Conservation (phyloP, 2,329 filamentous ascomycete species). For the Rhexocercosporidium sp. region DNA sequence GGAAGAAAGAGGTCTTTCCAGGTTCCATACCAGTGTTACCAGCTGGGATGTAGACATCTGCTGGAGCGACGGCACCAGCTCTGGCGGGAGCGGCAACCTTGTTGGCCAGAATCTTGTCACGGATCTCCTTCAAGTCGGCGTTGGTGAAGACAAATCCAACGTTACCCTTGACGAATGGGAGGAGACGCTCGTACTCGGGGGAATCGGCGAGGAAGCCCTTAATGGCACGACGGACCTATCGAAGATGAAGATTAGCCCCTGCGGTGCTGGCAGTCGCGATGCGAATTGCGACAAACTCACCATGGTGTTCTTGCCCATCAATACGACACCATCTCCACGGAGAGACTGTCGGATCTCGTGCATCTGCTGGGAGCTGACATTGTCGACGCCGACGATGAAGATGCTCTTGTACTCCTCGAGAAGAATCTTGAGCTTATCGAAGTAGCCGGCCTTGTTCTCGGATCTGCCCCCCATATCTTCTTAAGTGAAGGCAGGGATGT, state of each 20-base stretch:
- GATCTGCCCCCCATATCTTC: constrained; percentile 99
- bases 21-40: constrained; percentile 99
- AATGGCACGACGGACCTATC: constrained; percentile 89
- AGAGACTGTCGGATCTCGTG: constrained; percentile 97
- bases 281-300: constrained; percentile 51
- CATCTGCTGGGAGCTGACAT: constrained; percentile 99
- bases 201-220: constrained; percentile 90
- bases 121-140: constrained; percentile 86
- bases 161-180: constrained; percentile 96
- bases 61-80: constrained; percentile 94
- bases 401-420: constrained; percentile 96
- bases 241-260: constrained; percentile 25
- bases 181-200: constrained; percentile 97
- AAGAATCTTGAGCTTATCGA: constrained; percentile 98
- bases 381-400: constrained; percentile 98
- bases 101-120: constrained; percentile 95
- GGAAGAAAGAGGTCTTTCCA: constrained; percentile 99
- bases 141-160: constrained; percentile 99
- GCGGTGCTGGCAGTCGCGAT: background rate
- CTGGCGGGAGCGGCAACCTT: constrained; percentile 96
- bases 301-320: constrained; percentile 99
- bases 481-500: constrained; percentile 96
- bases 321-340: constrained; percentile 88
- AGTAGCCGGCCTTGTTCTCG: constrained; percentile 93
- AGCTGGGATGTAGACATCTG: constrained; percentile 92